Conservation (phyloP, 1,284 basidiomycete species). For the Ustilago vetiveriae region DNA sequence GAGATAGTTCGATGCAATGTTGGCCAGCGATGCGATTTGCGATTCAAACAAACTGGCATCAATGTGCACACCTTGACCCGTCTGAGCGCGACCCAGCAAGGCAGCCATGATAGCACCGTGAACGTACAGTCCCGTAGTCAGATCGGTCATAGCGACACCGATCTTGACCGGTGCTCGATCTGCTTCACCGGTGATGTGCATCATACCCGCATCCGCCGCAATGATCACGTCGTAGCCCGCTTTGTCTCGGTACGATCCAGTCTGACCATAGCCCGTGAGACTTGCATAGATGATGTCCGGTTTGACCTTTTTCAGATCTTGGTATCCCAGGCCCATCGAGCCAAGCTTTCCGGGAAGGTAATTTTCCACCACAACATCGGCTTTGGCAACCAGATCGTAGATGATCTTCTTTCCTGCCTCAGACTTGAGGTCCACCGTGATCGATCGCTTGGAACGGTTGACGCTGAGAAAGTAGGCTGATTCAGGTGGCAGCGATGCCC, state of each 20-base stretch:
- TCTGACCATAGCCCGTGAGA: slow-evolving; percentile 93
- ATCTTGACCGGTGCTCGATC: slow-evolving; percentile 84
- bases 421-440: slow-evolving; percentile 87
- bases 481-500: slow-evolving; percentile 77
- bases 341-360: slow-evolving; percentile 76
- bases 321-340: slow-evolving; percentile 84
- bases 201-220: slow-evolving; percentile 61
- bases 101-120: slow-evolving; percentile 93
- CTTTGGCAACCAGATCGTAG: slow-evolving; percentile 76
- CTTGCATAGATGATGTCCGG: slow-evolving; percentile 86
- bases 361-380: slow-evolving; percentile 78
- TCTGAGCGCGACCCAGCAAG: slow-evolving; percentile 80
- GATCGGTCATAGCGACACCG: slow-evolving; percentile 83
- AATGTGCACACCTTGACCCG: slow-evolving; percentile 87
- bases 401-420: slow-evolving; percentile 81
- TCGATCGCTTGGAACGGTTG: slow-evolving; percentile 85
- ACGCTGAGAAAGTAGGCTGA: slow-evolving; percentile 90
- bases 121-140: slow-evolving; percentile 90
- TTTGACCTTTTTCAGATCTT: slow-evolving; percentile 82
- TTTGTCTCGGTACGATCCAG: slow-evolving; percentile 82
- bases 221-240: slow-evolving; percentile 69
- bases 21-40: slow-evolving; percentile 87
- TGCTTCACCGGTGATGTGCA: slow-evolving; percentile 79
- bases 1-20: slow-evolving; percentile 92
- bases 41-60: slow-evolving; percentile 77